Conservation (phyloP, 2,329 filamentous ascomycete genomes). For the Curvularia sp. region DNA sequence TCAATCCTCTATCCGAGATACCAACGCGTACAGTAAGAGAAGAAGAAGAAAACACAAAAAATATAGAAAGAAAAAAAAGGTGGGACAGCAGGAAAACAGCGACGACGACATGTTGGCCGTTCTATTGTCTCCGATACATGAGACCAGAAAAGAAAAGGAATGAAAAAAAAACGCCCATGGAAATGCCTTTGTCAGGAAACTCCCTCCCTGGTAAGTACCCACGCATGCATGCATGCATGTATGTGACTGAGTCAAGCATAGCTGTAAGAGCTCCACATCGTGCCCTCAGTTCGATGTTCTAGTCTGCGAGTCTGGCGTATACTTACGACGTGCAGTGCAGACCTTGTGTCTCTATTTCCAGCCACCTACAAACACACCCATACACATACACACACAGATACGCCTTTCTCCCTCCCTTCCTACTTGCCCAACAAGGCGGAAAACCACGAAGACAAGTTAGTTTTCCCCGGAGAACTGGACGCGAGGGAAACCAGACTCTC, state of each 20-base stretch:
- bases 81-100: background rate
- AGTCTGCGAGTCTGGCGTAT: no score
- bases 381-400: no score
- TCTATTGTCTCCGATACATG: background rate
- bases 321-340: no score
- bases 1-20: background rate
- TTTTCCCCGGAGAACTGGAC: slow-evolving; percentile 36
- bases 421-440: slow-evolving; percentile 39
- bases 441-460: slow-evolving; percentile 45
- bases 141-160: background rate
- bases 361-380: no score
- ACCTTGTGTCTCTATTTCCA: no score
- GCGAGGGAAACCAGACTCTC: slow-evolving; percentile 36
- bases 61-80: background rate
- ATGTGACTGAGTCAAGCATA: background rate
- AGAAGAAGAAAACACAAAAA: background rate
- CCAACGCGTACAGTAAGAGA: background rate
- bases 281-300: no score
- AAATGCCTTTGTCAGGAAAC: background rate
- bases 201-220: no score
- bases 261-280: no score
- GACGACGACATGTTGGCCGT: background rate
- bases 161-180: background rate
- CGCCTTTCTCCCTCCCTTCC: no score
- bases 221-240: no score